Conservation (phyloP, 495 filamentous ascomycete species). For the Talaromyces trachyspermus region DNA sequence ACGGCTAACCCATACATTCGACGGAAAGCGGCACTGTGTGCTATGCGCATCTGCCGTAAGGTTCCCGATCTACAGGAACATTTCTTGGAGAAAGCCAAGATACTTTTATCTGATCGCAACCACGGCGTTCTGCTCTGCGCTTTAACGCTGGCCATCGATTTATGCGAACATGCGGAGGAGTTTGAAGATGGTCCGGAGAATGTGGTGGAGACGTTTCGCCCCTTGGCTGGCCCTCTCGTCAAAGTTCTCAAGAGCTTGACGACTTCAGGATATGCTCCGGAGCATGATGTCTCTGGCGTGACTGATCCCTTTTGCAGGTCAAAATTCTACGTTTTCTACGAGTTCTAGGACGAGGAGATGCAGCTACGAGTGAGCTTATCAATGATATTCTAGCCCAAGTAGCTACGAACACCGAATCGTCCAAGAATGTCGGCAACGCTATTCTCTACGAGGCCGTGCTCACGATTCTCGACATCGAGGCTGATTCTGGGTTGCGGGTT, state of each 20-base stretch:
- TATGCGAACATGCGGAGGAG: conserved; percentile 84
- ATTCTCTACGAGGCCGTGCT: conserved; percentile 97
- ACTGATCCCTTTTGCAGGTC: conserved; percentile 98
- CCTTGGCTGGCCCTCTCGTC: conserved; percentile 70
- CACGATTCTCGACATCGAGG: conserved; percentile 96
- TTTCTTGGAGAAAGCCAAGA: conserved; percentile 87
- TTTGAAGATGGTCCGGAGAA: conserved; percentile 78
- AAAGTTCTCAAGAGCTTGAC: conserved; percentile 84
- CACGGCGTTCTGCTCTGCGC: conserved; percentile 93
- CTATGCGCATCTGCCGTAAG: conserved; percentile 98
- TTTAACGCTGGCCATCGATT: conserved; percentile 80
- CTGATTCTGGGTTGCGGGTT: conserved; percentile 86
- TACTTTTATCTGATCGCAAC: conserved; percentile 83
- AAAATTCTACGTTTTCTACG: conserved; percentile 85
- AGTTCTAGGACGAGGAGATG: conserved; percentile 79
- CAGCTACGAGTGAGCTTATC: conserved; percentile 88
- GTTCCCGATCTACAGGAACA: conserved; percentile 96
- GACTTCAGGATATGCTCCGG: conserved; percentile 92
- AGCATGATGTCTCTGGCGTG: conserved; percentile 96
- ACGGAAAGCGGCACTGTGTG: conserved; percentile 94
- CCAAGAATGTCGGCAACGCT: conserved; percentile 97
- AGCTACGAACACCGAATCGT: conserved; percentile 94
- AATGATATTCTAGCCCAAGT: conserved; percentile 98
- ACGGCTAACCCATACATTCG: conserved; percentile 95
- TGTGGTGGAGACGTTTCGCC: conserved; percentile 82